Base-by-base conservation (phyloP, 1,284 basidiomycete genomes). In the Flammula alnicola region DNA sequence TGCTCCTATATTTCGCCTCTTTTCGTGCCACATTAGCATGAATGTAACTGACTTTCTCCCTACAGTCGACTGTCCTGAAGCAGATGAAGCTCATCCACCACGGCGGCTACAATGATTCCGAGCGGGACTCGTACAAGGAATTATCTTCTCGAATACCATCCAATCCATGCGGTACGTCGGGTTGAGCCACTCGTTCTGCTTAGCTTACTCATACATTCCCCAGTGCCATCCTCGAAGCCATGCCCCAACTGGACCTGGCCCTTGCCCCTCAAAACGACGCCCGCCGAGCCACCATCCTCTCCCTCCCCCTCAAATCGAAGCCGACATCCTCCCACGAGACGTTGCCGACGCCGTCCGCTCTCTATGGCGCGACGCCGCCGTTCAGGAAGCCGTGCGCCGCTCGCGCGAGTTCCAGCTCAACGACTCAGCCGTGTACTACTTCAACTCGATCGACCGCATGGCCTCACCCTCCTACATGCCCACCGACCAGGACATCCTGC, bases 11-110 rank as follows among this genome's bases (percentile, higher is more conserved):
- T 30, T 35, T 10, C 17, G 7, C 14, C 17, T 29, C 20, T 23
- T 19, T 17, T 8, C 14, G n/a, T 2, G 1, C 32, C 16, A 20
- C 27, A n/a, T 29, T 37, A 23, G 4, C 26, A 10, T 9, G 20
- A 16, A 20, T 25, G 14, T 4, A 16, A 17, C 40, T 40, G 19
- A 52, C 60, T 26, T 22, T 10, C 6, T 19, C 16, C 30, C 16
- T 38, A 27, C 60, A 94, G 84, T 95, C 92, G 17, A 96, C 94
- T 2, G 90, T 97, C 19, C 79, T 97, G 54, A 96, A 97, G 74
- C 94, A 96, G 72, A 96, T 96, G 94, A 93, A 95, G 67, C 84
- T 96, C 68, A 96, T 97, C 52, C 91, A 96, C 68, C 89, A 91
- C 53, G 90, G 88, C 51, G 86, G 94, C 1, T 98, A 98, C 78